These are phyloP conservation scores for Diaporthe citriasiana DNA, from an alignment of 2,329 filamentous ascomycete genomes.

Conservation along the genomic window DNA sequence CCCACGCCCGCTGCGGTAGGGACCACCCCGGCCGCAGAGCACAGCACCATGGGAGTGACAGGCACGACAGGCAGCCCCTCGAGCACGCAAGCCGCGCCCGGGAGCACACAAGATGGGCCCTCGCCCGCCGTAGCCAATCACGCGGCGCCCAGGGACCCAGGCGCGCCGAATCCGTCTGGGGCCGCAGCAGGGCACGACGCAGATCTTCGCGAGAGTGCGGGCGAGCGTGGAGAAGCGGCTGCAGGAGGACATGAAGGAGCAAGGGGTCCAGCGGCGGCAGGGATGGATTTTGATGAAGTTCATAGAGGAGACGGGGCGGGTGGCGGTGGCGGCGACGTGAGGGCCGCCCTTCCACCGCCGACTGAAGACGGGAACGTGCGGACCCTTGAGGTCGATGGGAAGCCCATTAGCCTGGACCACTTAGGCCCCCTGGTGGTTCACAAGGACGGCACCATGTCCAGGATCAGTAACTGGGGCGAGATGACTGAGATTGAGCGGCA, in stretches of 20 bases:
- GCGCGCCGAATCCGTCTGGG: constrained; percentile 17
- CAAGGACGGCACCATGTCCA: constrained; percentile 77
- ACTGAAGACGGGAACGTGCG: neutral
- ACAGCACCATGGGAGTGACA: constrained; percentile 1
- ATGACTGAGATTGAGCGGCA: constrained; percentile 78
- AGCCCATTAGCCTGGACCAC: constrained; percentile 72
- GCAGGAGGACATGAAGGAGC: neutral
- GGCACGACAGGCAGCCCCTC: neutral
- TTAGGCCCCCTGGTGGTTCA: constrained; percentile 83
- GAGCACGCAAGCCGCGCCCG: constrained; percentile 38
- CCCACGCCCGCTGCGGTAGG: constrained; percentile 10
- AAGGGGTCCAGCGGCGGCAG: constrained; percentile 1
- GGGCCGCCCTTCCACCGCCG: constrained; percentile 35
- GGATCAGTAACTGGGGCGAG: constrained; percentile 80
- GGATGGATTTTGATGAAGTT: no score
- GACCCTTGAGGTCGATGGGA: constrained; percentile 53
- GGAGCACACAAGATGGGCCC: constrained; percentile 31
- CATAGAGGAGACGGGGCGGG: neutral
- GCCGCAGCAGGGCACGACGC: constrained; percentile 26
- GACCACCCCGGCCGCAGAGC: neutral
- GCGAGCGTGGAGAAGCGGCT: neutral
- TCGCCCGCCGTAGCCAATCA: constrained; percentile 13
- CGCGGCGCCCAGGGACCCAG: neutral
- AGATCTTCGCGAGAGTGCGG: constrained; percentile 20
- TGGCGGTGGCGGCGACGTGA: constrained; percentile 30